A percentile compares a stretch with the other conserved stretches of the same genome.
These are phyloP conservation scores for Phytophthora cajani DNA, from an alignment of 352 stramenopile genomes.

Conservation along the genomic window DNA sequence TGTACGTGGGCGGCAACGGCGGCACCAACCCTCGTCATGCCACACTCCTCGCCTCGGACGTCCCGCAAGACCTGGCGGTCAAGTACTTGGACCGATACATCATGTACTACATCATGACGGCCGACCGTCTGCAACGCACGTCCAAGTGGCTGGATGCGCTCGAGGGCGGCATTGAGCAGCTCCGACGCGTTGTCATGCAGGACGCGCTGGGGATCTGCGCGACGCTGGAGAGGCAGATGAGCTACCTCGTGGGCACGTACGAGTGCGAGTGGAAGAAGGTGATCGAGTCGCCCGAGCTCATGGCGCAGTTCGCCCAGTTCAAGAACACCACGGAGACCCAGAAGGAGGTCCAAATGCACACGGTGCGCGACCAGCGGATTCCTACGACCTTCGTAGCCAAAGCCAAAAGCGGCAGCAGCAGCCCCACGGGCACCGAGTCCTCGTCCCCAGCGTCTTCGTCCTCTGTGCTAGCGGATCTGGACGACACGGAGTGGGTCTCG, in stretches of 20 bases:
- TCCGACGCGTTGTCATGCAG: slow-evolving; percentile 80
- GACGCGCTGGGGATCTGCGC: slow-evolving; percentile 90
- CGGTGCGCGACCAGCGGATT: slow-evolving; percentile 90
- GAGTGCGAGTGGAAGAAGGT: slow-evolving; percentile 95
- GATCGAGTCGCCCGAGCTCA: slow-evolving; percentile 80
- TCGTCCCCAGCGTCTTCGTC: slow-evolving; percentile 51
- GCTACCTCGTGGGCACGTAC: slow-evolving; percentile 91
- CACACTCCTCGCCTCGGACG: slow-evolving; percentile 56
- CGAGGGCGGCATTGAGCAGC: slow-evolving; percentile 64
- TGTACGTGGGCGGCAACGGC: slow-evolving; percentile 92
- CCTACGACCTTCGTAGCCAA: slow-evolving; percentile 42
- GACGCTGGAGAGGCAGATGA: slow-evolving; percentile 85
- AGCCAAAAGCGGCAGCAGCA: slow-evolving; percentile 71
- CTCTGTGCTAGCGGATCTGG: slow-evolving; percentile 24
- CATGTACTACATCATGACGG: slow-evolving; percentile 94
- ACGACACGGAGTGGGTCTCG: slow-evolving; percentile 68
- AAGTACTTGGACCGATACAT: slow-evolving; percentile 91
- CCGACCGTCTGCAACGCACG: slow-evolving; percentile 72
- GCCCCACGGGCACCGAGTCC: slow-evolving; percentile 33
- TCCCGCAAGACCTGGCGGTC: slow-evolving; percentile 63
- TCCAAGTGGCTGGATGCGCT: slow-evolving; percentile 91
- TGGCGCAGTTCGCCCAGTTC: slow-evolving; percentile 91
- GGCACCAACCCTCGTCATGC: slow-evolving; percentile 88
- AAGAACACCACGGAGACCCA: slow-evolving; percentile 89
- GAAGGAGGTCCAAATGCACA: slow-evolving; percentile 57